Conservation (phyloP, 139 green algal genomes). For the Coelastrella sp. region DNA sequence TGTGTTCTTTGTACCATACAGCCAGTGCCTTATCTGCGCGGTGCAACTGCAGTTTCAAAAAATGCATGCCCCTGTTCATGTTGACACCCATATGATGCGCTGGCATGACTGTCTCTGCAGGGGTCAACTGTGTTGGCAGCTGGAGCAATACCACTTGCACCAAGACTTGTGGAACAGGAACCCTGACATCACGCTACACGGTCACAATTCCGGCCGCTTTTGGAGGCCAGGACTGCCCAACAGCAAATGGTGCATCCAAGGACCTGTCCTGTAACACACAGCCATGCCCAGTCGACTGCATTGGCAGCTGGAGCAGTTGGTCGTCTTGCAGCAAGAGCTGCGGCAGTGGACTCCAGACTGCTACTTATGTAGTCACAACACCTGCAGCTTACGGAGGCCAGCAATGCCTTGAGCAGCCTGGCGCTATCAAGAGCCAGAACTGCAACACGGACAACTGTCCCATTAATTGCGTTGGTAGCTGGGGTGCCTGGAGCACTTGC, state of each 20-base stretch:
- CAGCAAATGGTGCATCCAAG: too few species aligned
- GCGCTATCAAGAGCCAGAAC: not conserved
- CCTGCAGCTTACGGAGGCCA: not conserved
- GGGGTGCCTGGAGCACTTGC: too few species aligned
- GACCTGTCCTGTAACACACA: too few species aligned
- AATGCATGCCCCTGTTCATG: too few species aligned
- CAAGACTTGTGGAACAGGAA: not conserved
- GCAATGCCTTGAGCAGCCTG: not conserved
- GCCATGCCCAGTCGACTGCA: too few species aligned
- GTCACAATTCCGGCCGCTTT: not conserved
- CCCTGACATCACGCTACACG: not conserved
- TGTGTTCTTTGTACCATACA: too few species aligned
- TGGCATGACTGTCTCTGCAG: too few species aligned
- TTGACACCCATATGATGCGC: too few species aligned
- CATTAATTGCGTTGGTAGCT: too few species aligned
- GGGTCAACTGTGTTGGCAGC: constrained; percentile 18
- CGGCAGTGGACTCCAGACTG: not conserved
- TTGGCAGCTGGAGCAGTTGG: not conserved
- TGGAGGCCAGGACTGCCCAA: too few species aligned
- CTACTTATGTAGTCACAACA: not conserved
- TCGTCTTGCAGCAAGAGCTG: not conserved
- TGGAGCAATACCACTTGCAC: not conserved
- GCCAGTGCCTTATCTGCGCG: too few species aligned
- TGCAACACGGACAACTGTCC: not conserved
- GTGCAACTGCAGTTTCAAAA: too few species aligned